Evolutionary conservation across 2,329 filamentous ascomycete genomes (phyloP), one percentile per base, ranked within the genome.

Genomic region (Paecilomyces sp.): DNA sequence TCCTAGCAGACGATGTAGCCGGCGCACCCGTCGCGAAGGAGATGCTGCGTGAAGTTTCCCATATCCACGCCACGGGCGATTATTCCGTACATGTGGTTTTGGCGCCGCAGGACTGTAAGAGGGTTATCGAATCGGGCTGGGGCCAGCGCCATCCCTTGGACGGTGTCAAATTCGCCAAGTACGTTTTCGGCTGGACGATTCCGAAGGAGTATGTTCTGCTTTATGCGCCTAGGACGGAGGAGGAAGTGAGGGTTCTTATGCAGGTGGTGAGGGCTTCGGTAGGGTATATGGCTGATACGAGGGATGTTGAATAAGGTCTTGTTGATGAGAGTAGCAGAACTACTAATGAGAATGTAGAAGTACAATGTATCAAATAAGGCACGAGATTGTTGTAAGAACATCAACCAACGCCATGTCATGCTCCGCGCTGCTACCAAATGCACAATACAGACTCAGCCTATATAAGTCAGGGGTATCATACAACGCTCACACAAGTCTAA

Each of bases 211-310:
- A 66, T 64, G 57, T 74, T 7, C 54, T 75, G 12, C 64, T 75
- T 18, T 74, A 75, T 67, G 72, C 72, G 8, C 73, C 72, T 0
- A 65, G 72, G 13, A 67, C 64, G 15, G 67, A 73, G 33, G 66
- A 66, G 6, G 73, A 74, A 56, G 61, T 74, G n/a, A 56, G 66
- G 24, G 63, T 66, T 11, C 65, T 74, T 1, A 67, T 71, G 64
- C 58, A 68, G 41, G 68, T 75, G 55, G 15, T 74, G n/a, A 63
- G 61, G 31, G 73, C 72, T 4, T 60, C 70, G 55, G 65, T 74
- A 4, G 66, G 68, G 62, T 74, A 70, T 58, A 65, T 71, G 64
- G 68, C 70, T 9, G 67, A 66, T 1, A 62, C 63, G 22, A 22
- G 22, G 22, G 22, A 22, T 22, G 22, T 22, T 22, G 2, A 22